These are phyloP conservation scores for Kluyveromyces starmeri DNA, from an alignment of 805 yeast species.

Conservation along the genomic window DNA sequence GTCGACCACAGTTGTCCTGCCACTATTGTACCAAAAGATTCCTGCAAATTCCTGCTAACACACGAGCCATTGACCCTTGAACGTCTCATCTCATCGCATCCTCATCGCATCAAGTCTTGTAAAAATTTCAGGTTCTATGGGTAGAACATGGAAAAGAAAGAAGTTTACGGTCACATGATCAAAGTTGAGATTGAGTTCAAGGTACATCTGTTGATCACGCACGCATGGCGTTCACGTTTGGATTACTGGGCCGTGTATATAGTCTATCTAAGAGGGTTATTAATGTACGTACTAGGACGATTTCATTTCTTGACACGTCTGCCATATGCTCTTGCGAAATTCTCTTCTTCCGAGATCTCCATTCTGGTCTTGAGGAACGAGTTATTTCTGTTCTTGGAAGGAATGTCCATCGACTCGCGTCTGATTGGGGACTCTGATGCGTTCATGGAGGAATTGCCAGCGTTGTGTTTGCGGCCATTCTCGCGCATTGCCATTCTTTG, in stretches of 20 bases:
- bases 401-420: constrained; percentile 28
- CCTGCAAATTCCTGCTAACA: not conserved
- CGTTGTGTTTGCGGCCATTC: not conserved
- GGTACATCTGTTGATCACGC: too few species aligned
- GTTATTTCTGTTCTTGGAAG: constrained; percentile 21
- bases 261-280: constrained; percentile 2
- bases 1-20: too few species aligned
- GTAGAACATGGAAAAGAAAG: not conserved
- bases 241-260: not conserved
- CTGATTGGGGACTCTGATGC: constrained; percentile 6
- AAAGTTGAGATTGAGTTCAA: too few species aligned
- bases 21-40: not conserved
- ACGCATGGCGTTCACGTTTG: too few species aligned
- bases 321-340: constrained; percentile 10
- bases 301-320: constrained; percentile 11
- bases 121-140: not conserved
- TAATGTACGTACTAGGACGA: not conserved
- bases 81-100: constrained; percentile 1
- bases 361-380: constrained; percentile 25
- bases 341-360: constrained; percentile 28
- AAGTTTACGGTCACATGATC: not conserved
- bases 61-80: not conserved
- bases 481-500: constrained; percentile 19
- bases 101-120: too few species aligned
- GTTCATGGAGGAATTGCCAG: constrained; percentile 6